Percentiles rank a stretch among this genome's conserved stretches.
Evolutionary conservation across 192 early-diverging fungal genomes (phyloP).

Genomic region (Phycomyces nitens): DNA sequence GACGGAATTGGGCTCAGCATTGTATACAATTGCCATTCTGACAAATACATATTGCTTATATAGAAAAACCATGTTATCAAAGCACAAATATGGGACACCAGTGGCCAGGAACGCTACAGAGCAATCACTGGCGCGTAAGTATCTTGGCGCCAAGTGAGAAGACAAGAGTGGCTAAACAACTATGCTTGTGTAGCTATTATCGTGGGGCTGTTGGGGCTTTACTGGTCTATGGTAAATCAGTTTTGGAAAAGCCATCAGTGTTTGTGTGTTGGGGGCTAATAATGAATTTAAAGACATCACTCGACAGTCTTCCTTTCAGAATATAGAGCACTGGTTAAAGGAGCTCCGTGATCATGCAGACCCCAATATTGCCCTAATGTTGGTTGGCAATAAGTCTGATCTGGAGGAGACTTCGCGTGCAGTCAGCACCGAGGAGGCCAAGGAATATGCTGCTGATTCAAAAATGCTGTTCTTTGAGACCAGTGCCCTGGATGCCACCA

Average conservation of each 20-base stretch:
- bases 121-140: constrained; percentile 71
- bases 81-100: constrained; percentile 73
- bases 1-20: neutral
- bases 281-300: constrained; percentile 40
- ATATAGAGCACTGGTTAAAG: constrained; percentile 91
- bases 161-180: neutral
- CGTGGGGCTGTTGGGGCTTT: constrained; percentile 92
- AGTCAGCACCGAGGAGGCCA: constrained; percentile 77
- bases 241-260: too few species aligned
- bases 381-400: constrained; percentile 97
- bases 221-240: constrained; percentile 75
- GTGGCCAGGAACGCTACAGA: constrained; percentile 94
- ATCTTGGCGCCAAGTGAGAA: too few species aligned
- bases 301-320: constrained; percentile 75
- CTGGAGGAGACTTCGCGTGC: constrained; percentile 63
- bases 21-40: too few species aligned
- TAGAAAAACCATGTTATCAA: constrained; percentile 21
- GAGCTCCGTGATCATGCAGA: constrained; percentile 96
- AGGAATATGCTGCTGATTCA: constrained; percentile 74
- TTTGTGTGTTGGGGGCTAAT: too few species aligned
- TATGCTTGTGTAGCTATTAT: constrained; percentile 67
- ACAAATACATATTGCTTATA: too few species aligned
- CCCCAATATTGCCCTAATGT: constrained; percentile 89
- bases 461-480: constrained; percentile 88
- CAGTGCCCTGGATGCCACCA: constrained; percentile 72